Conservation (phyloP, 148 eudicot genomes). For the Rhododendron vialii region DNA sequence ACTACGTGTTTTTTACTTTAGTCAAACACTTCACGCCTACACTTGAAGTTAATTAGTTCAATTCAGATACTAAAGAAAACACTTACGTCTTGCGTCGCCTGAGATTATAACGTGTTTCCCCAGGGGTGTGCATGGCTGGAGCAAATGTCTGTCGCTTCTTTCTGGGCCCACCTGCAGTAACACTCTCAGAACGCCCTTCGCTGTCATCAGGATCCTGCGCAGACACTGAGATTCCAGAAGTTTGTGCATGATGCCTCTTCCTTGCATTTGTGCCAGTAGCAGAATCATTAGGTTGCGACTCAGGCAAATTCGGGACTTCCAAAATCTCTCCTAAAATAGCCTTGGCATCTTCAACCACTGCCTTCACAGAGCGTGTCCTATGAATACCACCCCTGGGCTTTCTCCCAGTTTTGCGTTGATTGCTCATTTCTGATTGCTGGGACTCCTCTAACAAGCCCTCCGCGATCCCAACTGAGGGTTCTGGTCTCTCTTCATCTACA, state of each 20-base stretch:
- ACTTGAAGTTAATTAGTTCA: background rate
- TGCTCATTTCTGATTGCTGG: constrained; percentile 48
- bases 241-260: constrained; percentile 54
- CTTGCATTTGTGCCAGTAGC: constrained; percentile 28
- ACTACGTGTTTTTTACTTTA: background rate
- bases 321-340: constrained; percentile 35
- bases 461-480: constrained; percentile 25
- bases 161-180: constrained; percentile 52
- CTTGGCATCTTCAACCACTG: constrained; percentile 62
- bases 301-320: constrained; percentile 12
- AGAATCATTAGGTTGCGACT: constrained; percentile 27
- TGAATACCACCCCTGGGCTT: constrained; percentile 36
- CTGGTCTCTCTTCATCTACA: constrained; percentile 18
- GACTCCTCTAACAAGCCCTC: constrained; percentile 37
- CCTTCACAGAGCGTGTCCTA: constrained; percentile 53
- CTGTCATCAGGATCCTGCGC: constrained; percentile 53
- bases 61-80: background rate
- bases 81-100: constrained; percentile 74
- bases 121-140: constrained; percentile 51
- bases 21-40: background rate
- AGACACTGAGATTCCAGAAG: constrained; percentile 41
- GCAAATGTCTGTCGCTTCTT: constrained; percentile 65
- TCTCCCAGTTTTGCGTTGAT: constrained; percentile 25
- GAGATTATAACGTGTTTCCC: constrained; percentile 75
- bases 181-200: constrained; percentile 69